phyloP scores from a whole-genome alignment of 2,329 filamentous ascomycete species.

The Ophiosphaerella korrae region DNA sequence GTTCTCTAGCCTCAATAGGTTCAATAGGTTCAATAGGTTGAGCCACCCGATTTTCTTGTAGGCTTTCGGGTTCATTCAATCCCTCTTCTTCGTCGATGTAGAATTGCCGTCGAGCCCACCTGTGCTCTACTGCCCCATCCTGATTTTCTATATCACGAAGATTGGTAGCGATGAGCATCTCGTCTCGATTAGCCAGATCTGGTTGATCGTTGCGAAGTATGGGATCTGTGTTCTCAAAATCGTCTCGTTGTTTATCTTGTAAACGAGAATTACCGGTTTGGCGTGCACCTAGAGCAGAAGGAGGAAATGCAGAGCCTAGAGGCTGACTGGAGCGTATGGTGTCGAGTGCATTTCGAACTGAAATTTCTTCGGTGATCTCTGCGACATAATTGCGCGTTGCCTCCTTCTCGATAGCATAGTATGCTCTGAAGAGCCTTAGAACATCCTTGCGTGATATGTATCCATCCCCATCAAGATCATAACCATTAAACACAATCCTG shows the following conservation, averaged over 20 bases:
- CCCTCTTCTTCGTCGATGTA: conserved; percentile 89
- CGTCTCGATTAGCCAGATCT: conserved; percentile 28
- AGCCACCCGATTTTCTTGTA: conserved; percentile 10
- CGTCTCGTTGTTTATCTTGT: conserved; percentile 40
- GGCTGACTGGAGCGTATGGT: conserved; percentile 52
- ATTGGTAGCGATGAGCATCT: conserved; percentile 19
- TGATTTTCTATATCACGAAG: conserved; percentile 14
- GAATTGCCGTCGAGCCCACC: conserved; percentile 76
- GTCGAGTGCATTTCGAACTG: conserved; percentile 58
- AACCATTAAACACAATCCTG: conserved; percentile 76
- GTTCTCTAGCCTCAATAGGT: conserved; percentile 10
- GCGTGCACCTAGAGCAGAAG: conserved; percentile 40
- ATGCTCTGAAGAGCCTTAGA: conserved; percentile 86
- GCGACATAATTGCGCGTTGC: conserved; percentile 83
- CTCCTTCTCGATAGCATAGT: conserved; percentile 88
- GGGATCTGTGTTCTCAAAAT: conserved; percentile 34
- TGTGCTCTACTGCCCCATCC: conserved; percentile 59
- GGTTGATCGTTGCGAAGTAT: conserved; percentile 28
- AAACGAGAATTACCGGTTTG: conserved; percentile 17
- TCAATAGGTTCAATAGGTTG: conserved; percentile 11
- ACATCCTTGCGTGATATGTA: conserved; percentile 87
- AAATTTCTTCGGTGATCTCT: conserved; percentile 75
- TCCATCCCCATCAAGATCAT: conserved; percentile 88
- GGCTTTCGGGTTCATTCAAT: conserved; percentile 43
- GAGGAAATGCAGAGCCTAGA: conserved; percentile 52